phyloP scores from a whole-genome alignment of 129 eudicot species.

The Tanacetum coccineum region DNA sequence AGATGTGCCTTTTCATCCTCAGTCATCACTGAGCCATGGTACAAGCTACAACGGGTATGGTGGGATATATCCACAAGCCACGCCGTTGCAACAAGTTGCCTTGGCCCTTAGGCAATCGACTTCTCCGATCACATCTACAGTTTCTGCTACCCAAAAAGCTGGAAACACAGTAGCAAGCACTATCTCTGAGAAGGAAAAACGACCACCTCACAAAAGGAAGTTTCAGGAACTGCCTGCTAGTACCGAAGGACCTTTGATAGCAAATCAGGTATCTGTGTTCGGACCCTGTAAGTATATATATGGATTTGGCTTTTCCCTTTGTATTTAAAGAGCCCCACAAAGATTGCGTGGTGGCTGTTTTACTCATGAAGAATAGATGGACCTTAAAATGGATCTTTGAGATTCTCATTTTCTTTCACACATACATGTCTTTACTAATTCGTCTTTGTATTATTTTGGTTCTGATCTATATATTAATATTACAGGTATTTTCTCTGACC shows the following conservation, averaged over 20 bases:
- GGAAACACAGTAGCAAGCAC: slow-evolving; percentile 31
- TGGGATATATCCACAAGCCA: slow-evolving; percentile 91
- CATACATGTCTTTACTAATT: not conserved
- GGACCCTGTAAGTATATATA: slow-evolving; percentile 9
- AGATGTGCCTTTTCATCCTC: slow-evolving; percentile 31
- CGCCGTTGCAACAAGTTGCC: slow-evolving; percentile 97
- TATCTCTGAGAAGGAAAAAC: slow-evolving; percentile 44
- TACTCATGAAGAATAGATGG: not conserved
- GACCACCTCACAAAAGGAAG: slow-evolving; percentile 56
- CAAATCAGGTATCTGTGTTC: slow-evolving; percentile 67
- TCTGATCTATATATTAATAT: slow-evolving; percentile 55
- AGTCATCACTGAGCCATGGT: slow-evolving; percentile 37
- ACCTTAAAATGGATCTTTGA: not conserved
- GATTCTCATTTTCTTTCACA: slow-evolving; percentile 14
- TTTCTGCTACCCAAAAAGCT: slow-evolving; percentile 36
- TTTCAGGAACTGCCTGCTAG: slow-evolving; percentile 77
- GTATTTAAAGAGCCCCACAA: no score
- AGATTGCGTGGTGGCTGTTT: no score
- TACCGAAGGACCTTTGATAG: slow-evolving; percentile 36
- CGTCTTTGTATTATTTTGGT: slow-evolving; percentile 12
- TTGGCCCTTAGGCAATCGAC: slow-evolving; percentile 69
- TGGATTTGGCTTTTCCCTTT: not conserved
- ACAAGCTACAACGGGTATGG: slow-evolving; percentile 81
- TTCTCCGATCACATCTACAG: slow-evolving; percentile 52
- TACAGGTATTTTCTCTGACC: slow-evolving; percentile 99